Evolutionary conservation across 2,329 filamentous ascomycete genomes (phyloP), one percentile per base, ranked within the genome.

Genomic region (Fusarium sp.): DNA sequence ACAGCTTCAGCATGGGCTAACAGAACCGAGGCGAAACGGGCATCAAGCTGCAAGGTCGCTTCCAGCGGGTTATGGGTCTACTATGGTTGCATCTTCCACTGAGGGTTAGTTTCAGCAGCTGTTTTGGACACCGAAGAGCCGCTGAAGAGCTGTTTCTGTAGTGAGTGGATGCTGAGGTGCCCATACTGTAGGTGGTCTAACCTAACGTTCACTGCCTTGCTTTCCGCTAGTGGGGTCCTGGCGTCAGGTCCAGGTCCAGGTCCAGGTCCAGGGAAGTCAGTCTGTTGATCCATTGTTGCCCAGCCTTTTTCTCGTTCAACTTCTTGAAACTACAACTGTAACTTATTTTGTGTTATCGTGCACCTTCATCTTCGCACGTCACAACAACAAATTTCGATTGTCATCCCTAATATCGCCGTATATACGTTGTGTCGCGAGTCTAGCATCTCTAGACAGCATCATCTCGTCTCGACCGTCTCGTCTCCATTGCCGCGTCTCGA

Each of bases 241-340:
- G 66, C 64, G 66, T 51, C 63, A 59, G 44, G 61, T 66, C 61
- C 44, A 44, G 59, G 27, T 56, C 29, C 52, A n/a, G 42, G 31
- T 33, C 31, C 12, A 35, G 35, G 56, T 44, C 21, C 61, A 66
- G 63, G 45, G 42, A n/a, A 37, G 27, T 10, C 49, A 16, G 31
- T 35, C 19, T 54, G 33, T 63, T 63, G 62, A 64, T 65, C 37
- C 39, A 46, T 64, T 35, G 59, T 68, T 63, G 64, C 57, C 66
- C 66, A 69, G 64, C 59, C 57, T 69, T 69, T 68, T 69, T 46
- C 63, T 42, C 49, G 19, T 45, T 52, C 49, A 69, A 51, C 63
- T 56, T 69, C 49, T 63, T 51, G 51, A 51, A 51, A 66, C 62
- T 41, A 12, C 4, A 51, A 41, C 44, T 49, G 60, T 49, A 48